Conservation (phyloP, 2,329 filamentous ascomycete genomes). For the Dothistroma pini region DNA sequence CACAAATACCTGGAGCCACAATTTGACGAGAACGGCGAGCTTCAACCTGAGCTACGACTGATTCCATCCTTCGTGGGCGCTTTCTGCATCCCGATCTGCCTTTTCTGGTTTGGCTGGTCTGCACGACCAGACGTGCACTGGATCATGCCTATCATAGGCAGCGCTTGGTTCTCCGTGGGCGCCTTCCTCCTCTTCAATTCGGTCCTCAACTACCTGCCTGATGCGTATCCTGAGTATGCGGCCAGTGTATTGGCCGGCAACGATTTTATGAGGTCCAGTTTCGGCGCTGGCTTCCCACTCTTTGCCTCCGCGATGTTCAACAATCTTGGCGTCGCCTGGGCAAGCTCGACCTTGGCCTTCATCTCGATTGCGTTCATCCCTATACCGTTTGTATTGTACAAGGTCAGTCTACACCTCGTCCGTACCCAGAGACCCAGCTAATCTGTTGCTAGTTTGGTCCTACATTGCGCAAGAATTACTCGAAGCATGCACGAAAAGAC, state of each 20-base stretch:
- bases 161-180: conserved; percentile 35
- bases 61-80: conserved; percentile 38
- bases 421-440: neutral
- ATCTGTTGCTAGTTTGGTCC: conserved; percentile 33
- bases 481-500: conserved; percentile 42
- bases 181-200: conserved; percentile 48
- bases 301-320: conserved; percentile 41
- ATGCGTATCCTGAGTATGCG: conserved; percentile 43
- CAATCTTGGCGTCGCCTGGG: conserved; percentile 42
- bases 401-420: conserved; percentile 18
- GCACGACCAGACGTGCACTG: conserved; percentile 36
- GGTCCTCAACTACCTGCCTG: conserved; percentile 44
- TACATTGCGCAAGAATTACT: conserved; percentile 40
- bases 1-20: conserved; percentile 38
- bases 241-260: conserved; percentile 45
- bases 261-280: conserved; percentile 41
- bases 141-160: conserved; percentile 41
- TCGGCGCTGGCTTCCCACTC: conserved; percentile 43
- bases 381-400: conserved; percentile 45
- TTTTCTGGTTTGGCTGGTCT: conserved; percentile 46
- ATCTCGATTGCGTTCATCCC: conserved; percentile 44
- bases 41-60: conserved; percentile 41
- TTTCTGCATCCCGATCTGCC: conserved; percentile 41
- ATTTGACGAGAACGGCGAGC: conserved; percentile 41
- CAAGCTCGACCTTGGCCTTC: conserved; percentile 40